phyloP scores from a whole-genome alignment of 345 rosid genomes.

The Firmiana major region DNA sequence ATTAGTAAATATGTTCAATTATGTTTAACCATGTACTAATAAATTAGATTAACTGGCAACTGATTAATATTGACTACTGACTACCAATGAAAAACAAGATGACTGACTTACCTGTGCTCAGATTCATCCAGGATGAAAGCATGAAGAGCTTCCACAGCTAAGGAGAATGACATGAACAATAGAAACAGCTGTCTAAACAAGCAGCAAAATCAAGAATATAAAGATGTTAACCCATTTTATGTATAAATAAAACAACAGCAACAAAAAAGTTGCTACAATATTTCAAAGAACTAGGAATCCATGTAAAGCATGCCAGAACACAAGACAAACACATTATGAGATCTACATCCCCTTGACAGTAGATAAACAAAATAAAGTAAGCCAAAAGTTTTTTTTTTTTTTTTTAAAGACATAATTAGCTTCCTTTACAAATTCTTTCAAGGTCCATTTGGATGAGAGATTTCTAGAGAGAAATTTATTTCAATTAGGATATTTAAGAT shows the following conservation, averaged over 20 bases:
- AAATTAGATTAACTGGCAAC: background rate
- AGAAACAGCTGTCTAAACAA: slow-evolving; percentile 98
- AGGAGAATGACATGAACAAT: slow-evolving; percentile 96
- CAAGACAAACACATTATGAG: background rate
- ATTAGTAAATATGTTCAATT: background rate
- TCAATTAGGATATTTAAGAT: too few relatives aligned
- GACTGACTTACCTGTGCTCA: slow-evolving; percentile 81
- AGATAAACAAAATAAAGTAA: slow-evolving; percentile 9
- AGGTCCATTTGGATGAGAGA: too few relatives aligned
- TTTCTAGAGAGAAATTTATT: too few relatives aligned
- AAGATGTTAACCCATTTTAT: slow-evolving; percentile 35
- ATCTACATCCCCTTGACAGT: background rate
- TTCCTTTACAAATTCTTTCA: too few relatives aligned
- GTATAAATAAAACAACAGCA: background rate
- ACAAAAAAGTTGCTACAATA: background rate
- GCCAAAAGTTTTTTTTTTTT: too few relatives aligned
- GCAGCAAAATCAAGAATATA: slow-evolving; percentile 51
- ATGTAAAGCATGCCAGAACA: background rate
- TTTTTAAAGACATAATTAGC: too few relatives aligned
- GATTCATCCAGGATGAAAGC: slow-evolving; percentile 98
- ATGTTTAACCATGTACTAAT: background rate
- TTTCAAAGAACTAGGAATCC: background rate
- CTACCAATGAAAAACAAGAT: background rate
- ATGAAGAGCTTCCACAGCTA: slow-evolving; percentile 98
- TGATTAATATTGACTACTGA: background rate